Evolutionary conservation across 2,329 filamentous ascomycete species (phyloP).

Genomic region (Sclerotinia glacialis): DNA sequence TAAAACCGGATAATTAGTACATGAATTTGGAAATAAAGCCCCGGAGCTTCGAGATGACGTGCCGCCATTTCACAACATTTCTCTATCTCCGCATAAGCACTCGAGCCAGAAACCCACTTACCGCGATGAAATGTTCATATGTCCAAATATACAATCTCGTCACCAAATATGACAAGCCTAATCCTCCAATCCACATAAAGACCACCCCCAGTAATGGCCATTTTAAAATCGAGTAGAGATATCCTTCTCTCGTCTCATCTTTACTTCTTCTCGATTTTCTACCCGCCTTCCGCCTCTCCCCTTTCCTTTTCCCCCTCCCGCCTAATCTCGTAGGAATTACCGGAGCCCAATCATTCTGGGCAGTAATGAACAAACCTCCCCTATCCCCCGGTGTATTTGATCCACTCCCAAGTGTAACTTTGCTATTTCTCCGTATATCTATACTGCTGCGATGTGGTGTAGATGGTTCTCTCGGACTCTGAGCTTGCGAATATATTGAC

Average conservation of each 20-base stretch:
- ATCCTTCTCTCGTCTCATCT: slow-evolving; percentile 93
- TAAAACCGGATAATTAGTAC: slow-evolving; percentile 61
- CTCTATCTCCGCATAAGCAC: not conserved
- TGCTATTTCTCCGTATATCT: slow-evolving; percentile 24
- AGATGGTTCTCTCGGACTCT: slow-evolving; percentile 21
- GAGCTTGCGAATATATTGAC: slow-evolving; percentile 18
- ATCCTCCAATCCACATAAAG: slow-evolving; percentile 72
- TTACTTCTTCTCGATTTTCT: slow-evolving; percentile 51
- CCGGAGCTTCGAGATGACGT: not conserved
- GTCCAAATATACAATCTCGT: slow-evolving; percentile 86
- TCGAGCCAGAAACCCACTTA: slow-evolving; percentile 3
- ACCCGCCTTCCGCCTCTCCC: slow-evolving; percentile 42
- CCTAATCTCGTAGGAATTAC: slow-evolving; percentile 51
- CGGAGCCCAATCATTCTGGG: slow-evolving; percentile 94
- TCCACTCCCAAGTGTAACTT: slow-evolving; percentile 21
- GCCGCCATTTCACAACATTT: not conserved
- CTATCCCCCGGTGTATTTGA: slow-evolving; percentile 21
- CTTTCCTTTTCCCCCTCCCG: slow-evolving; percentile 40
- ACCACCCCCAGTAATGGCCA: slow-evolving; percentile 86
- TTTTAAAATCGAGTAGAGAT: slow-evolving; percentile 83
- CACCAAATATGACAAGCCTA: slow-evolving; percentile 71
- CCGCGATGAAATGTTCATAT: slow-evolving; percentile 58
- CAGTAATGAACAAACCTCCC: slow-evolving; percentile 64
- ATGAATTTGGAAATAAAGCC: not conserved
- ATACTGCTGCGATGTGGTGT: slow-evolving; percentile 25